A percentile compares a stretch with the other conserved stretches of the same genome.
Evolutionary conservation across 2,329 filamentous ascomycete species (phyloP).

Genomic region (Calonectria montana): DNA sequence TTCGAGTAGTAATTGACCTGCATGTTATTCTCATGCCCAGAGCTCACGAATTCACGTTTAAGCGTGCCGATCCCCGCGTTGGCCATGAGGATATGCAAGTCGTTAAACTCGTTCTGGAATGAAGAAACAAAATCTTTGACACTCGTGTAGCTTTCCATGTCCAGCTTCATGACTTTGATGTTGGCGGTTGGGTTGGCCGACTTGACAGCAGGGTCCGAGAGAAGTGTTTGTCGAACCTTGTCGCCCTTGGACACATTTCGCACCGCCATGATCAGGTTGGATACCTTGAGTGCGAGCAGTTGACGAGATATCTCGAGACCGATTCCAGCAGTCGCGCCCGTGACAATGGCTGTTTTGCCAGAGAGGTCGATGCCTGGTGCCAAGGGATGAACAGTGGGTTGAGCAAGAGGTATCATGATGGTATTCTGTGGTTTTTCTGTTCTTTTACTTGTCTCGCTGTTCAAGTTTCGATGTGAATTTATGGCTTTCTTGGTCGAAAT

Average conservation of each 20-base stretch:
- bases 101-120: background rate
- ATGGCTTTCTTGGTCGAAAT: too few relatives aligned
- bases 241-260: conserved; percentile 47
- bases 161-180: conserved; percentile 31
- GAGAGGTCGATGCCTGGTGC: conserved; percentile 33
- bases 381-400: conserved; percentile 26
- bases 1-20: conserved; percentile 46
- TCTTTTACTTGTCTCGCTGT: background rate
- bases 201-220: conserved; percentile 21
- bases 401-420: conserved; percentile 18
- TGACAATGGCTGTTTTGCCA: conserved; percentile 52
- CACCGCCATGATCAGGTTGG: conserved; percentile 55
- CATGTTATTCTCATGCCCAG: conserved; percentile 38
- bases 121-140: conserved; percentile 12
- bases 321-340: conserved; percentile 57
- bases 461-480: background rate
- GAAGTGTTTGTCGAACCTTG: conserved; percentile 27
- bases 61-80: conserved; percentile 33
- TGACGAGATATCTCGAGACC: conserved; percentile 54
- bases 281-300: conserved; percentile 48
- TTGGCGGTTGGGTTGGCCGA: conserved; percentile 19
- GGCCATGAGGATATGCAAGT: conserved; percentile 27
- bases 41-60: background rate
- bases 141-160: conserved; percentile 27
- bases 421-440: background rate